phyloP scores from a whole-genome alignment of 1,139 yeast genomes.

The Suhomyces panamericanus region DNA sequence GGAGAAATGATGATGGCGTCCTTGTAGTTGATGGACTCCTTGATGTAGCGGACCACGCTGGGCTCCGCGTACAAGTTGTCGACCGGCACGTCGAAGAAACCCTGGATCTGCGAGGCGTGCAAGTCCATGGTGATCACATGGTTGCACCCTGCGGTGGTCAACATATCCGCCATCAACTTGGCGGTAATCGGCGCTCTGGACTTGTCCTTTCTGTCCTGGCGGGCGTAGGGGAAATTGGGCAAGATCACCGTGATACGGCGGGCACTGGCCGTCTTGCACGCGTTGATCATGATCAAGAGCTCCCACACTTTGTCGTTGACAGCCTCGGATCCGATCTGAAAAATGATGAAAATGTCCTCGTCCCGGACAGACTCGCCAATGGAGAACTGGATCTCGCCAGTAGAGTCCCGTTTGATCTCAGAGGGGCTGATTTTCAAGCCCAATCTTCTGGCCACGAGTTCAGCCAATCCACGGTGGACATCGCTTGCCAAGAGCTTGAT shows the following conservation, averaged over 20 bases:
- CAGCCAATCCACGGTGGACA: constrained; percentile 87
- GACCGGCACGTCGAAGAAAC: constrained; percentile 93
- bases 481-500: constrained; percentile 88
- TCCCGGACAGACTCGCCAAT: constrained; percentile 96
- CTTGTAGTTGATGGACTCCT: constrained; percentile 63
- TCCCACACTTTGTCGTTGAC: constrained; percentile 91
- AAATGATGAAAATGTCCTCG: constrained; percentile 85
- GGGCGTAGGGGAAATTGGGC: constrained; percentile 95
- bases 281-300: constrained; percentile 86
- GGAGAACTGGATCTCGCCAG: constrained; percentile 49
- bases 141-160: constrained; percentile 94
- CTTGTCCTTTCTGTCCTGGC: constrained; percentile 97
- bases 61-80: constrained; percentile 97
- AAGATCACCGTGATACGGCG: constrained; percentile 92
- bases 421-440: constrained; percentile 58
- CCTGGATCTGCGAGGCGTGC: constrained; percentile 97
- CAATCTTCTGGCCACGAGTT: constrained; percentile 64
- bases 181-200: constrained; percentile 97
- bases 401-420: constrained; percentile 68
- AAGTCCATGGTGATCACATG: constrained; percentile 97
- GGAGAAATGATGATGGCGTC: constrained; percentile 87
- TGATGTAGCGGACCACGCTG: constrained; percentile 82
- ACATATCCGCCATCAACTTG: constrained; percentile 90
- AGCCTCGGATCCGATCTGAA: constrained; percentile 86
- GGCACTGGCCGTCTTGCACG: constrained; percentile 94